These are phyloP conservation scores for Oryza coarctata DNA, from an alignment of 176 grass and related monocot species.

Conservation along the genomic window DNA sequence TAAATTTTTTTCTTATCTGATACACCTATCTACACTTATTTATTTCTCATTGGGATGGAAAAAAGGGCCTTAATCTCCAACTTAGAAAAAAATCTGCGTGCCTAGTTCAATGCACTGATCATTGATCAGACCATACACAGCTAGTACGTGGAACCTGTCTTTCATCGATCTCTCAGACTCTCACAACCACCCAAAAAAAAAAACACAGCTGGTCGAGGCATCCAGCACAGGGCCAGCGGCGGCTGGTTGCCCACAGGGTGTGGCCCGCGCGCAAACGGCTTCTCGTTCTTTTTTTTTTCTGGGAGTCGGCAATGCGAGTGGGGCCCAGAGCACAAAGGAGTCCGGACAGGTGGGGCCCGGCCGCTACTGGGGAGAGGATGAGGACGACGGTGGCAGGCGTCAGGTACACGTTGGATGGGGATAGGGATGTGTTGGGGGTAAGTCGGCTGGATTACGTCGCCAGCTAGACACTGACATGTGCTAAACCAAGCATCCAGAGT, in stretches of 20 bases:
- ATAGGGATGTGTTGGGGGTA: not conserved
- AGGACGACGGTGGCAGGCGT: not conserved
- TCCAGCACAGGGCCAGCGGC: not conserved
- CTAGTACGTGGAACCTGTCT: not conserved
- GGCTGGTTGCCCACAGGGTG: not conserved
- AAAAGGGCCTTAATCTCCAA: too few species aligned
- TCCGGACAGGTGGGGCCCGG: not conserved
- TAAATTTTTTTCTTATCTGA: too few species aligned
- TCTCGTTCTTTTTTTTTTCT: not conserved
- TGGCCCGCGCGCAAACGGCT: not conserved
- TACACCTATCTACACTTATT: too few species aligned
- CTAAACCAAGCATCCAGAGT: too few species aligned
- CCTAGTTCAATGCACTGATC: not conserved
- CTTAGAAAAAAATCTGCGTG: not conserved
- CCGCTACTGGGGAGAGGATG: not conserved
- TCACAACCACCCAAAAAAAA: not conserved
- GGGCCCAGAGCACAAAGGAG: not conserved
- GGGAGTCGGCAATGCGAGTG: not conserved
- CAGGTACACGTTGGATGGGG: slow-evolving; percentile 7
- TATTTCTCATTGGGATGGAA: too few species aligned
- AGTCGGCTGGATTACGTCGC: not conserved
- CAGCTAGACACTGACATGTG: not conserved
- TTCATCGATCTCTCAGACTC: not conserved
- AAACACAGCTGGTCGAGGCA: too few species aligned
- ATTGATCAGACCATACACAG: not conserved